Evolutionary conservation across 371 early-diverging fungal genomes (phyloP).

Genomic region (Rhizopus microsporus): DNA sequence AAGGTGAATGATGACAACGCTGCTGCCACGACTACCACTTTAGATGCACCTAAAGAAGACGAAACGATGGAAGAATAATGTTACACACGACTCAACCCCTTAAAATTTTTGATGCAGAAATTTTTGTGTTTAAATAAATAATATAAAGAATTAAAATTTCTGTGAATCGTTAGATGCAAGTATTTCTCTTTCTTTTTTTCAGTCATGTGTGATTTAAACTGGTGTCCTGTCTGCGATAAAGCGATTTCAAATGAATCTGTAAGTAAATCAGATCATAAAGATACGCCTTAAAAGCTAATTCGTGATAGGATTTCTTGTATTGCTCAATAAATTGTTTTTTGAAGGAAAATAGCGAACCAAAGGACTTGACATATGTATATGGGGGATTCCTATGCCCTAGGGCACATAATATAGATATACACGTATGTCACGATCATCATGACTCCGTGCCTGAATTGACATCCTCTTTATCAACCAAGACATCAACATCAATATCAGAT

Average conservation of each 20-base stretch:
- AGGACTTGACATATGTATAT: not conserved
- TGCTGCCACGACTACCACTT: not conserved
- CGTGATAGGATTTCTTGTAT: slow-evolving; percentile 16
- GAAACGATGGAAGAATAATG: not conserved
- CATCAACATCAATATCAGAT: too few species aligned
- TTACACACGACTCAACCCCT: not conserved
- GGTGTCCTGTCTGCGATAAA: slow-evolving; percentile 37
- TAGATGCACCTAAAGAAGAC: not conserved
- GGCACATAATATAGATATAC: not conserved
- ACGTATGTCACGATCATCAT: not conserved
- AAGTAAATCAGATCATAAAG: slow-evolving; percentile 5
- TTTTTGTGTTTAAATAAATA: not conserved
- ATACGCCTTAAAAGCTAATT: not conserved
- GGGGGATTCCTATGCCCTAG: not conserved
- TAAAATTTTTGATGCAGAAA: slow-evolving; percentile 7
- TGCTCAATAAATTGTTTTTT: slow-evolving; percentile 17
- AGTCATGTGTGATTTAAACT: slow-evolving; percentile 38
- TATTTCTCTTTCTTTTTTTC: not conserved
- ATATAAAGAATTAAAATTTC: not conserved
- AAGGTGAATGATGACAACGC: not conserved
- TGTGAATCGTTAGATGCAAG: not conserved
- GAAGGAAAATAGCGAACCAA: slow-evolving; percentile 2
- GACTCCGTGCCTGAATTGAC: not conserved
- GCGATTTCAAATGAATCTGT: slow-evolving; percentile 31
- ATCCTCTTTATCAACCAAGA: not conserved